A percentile compares a stretch with the other conserved stretches of the same genome.
phyloP scores from a whole-genome alignment of 257 asterid genomes.

The Solanum sparsipilum region DNA sequence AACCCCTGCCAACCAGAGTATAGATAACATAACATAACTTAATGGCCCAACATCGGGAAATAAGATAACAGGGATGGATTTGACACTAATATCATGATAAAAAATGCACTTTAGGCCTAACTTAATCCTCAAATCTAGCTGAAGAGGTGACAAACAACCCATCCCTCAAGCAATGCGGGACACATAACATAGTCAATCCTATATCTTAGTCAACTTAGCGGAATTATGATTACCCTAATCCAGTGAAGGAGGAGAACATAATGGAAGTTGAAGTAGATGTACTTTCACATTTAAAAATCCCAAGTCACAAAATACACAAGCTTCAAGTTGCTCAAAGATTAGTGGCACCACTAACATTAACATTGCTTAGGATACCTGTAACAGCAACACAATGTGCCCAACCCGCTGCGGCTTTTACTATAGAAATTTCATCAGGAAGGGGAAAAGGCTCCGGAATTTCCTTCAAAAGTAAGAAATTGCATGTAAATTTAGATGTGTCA shows the following conservation, averaged over 20 bases:
- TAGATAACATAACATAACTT: neutral
- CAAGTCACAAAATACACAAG: neutral
- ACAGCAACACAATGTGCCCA: constrained; percentile 94
- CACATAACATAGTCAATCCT: neutral
- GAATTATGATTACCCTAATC: neutral
- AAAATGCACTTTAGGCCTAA: neutral
- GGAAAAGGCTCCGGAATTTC: constrained; percentile 99
- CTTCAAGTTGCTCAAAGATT: neutral
- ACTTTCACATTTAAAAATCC: neutral
- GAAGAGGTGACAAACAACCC: neutral
- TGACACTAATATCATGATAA: neutral
- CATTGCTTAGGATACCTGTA: constrained; percentile 40
- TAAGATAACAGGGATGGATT: neutral
- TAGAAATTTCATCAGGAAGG: constrained; percentile 58
- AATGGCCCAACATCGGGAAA: neutral
- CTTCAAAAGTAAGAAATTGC: constrained; percentile 39
- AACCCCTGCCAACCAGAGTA: neutral
- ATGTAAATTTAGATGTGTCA: constrained; percentile 14
- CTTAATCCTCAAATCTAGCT: neutral
- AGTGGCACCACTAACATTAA: neutral
- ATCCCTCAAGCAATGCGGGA: neutral
- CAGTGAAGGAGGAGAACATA: neutral
- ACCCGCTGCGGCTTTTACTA: constrained; percentile 76
- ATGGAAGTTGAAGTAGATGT: neutral
- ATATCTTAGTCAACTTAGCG: neutral